Evolutionary conservation across 2,329 filamentous ascomycete genomes (phyloP), one percentile per base, ranked within the genome.

Genomic region (Rutstroemia sp.): DNA sequence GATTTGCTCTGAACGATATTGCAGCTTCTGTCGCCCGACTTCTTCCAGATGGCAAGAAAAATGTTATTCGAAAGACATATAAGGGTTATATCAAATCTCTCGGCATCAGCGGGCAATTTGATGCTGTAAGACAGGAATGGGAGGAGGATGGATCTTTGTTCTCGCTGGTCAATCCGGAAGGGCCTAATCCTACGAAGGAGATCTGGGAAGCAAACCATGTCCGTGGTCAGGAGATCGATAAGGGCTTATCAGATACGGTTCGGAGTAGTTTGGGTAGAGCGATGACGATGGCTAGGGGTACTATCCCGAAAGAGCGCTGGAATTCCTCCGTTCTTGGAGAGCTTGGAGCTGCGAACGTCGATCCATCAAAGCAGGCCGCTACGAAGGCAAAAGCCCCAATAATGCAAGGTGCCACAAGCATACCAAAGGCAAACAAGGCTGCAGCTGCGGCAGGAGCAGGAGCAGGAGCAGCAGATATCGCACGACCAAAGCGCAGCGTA

Each of bases 81-180:
- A 86, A 86, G 70, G 82, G 82, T 52, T 81, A 86, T 62, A 82
- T 86, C 68, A 86, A 86, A 73, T 78, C 77, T 47, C 72, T 86
- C 34, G 81, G 80, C 38, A 75, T 86, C 25, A 78, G 77, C 53
- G 83, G 83, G 9, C 78, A 82, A 58, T 86, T 84, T 63, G 82
- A 86, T 63, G 73, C 75, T 3, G 72, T 75, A 27, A 83, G 82
- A 71, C 79, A 80, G 63, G 79, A 82, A 44, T 71, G 75, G 19
- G 73, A 76, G 39, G 34, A 38, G 5, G 50, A 46, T 6, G 45
- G 44, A 37, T 74, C 74, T 7, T 73, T 75, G 0, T 76, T 78
- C 27, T 71, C 73, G 41, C 72, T 86, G 69, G 61, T 81, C 38
- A 70, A 71, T 56, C 70, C 75, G 3, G n/a, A 21, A 4, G 45